Conservation (phyloP, 129 eudicot species). For the Arctium lappa region DNA sequence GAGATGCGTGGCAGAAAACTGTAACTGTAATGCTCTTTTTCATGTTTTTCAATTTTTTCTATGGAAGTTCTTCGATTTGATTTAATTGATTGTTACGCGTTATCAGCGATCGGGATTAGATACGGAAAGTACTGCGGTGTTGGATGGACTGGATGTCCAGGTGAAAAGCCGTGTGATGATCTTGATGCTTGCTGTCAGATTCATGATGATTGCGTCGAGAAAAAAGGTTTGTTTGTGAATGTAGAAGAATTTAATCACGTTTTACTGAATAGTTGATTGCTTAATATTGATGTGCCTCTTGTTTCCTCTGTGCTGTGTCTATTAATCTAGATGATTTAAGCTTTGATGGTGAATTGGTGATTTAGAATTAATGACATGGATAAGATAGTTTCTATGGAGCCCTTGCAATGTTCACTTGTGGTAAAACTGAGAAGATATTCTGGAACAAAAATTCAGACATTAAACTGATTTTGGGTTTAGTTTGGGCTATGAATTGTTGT, state of each 20-base stretch:
- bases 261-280: neutral
- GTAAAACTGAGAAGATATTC: neutral
- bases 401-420: constrained; percentile 1
- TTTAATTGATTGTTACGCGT: neutral
- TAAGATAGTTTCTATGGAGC: constrained; percentile 1
- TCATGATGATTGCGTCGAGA: constrained; percentile 87
- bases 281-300: neutral
- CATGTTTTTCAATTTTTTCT: neutral
- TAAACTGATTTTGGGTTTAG: neutral
- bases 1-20: constrained; percentile 68
- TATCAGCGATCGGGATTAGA: constrained; percentile 71
- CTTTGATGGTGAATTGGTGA: neutral
- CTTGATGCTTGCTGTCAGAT: constrained; percentile 93
- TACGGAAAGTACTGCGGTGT: constrained; percentile 99
- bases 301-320: neutral
- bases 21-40: constrained; percentile 48
- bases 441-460: neutral
- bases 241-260: neutral
- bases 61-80: neutral
- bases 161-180: constrained; percentile 98
- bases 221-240: constrained; percentile 48
- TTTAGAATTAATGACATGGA: neutral
- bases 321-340: neutral
- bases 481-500: neutral
- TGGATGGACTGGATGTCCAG: constrained; percentile 96